Percentiles rank a stretch among this genome's conserved stretches.
These are phyloP conservation scores for Batkoa obscura DNA, from an alignment of 371 early-diverging fungal genomes.

Conservation along the genomic window DNA sequence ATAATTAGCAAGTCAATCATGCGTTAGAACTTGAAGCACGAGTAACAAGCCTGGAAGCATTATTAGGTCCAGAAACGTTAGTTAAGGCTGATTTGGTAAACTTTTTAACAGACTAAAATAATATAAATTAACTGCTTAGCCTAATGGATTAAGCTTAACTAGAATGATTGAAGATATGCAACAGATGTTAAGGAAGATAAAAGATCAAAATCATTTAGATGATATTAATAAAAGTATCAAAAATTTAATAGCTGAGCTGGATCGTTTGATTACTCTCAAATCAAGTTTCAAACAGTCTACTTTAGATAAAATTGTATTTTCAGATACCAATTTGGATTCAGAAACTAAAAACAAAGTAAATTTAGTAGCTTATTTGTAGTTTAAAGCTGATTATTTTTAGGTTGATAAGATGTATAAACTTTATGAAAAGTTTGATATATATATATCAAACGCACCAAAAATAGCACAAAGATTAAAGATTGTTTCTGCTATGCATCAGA, in stretches of 20 bases:
- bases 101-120: background rate
- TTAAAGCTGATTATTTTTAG: too few relatives aligned
- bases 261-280: background rate
- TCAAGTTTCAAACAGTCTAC: background rate
- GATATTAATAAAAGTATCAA: background rate
- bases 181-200: background rate
- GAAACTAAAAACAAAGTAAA: slow-evolving; percentile 5
- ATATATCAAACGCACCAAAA: too few relatives aligned
- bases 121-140: background rate
- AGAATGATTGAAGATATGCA: background rate
- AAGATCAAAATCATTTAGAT: background rate
- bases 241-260: background rate
- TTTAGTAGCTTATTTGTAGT: background rate
- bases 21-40: slow-evolving; percentile 3
- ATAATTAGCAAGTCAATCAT: background rate
- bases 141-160: background rate
- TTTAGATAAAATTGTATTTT: background rate
- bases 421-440: too few relatives aligned
- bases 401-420: too few relatives aligned
- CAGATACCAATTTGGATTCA: background rate
- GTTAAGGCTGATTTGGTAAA: slow-evolving; percentile 3
- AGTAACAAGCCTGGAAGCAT: slow-evolving; percentile 2
- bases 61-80: slow-evolving; percentile 3
- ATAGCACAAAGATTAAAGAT: too few relatives aligned
- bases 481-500: too few relatives aligned